These are phyloP conservation scores for Vitellaria paradoxa DNA, from an alignment of 179 eudicot genomes.

Conservation along the genomic window DNA sequence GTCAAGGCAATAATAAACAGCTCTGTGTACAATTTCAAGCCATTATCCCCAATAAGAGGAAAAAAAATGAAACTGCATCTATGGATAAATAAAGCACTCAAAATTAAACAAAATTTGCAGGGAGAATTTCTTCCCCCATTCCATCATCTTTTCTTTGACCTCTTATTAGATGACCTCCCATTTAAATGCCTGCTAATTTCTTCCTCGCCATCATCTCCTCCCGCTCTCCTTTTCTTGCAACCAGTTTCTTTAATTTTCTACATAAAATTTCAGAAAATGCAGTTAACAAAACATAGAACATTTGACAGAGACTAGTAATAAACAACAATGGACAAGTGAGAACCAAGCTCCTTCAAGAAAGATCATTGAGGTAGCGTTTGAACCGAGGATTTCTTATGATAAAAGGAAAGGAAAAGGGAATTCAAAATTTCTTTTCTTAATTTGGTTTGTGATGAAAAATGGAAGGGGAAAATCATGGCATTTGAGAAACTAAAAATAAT, in stretches of 20 bases:
- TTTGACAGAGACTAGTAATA: background rate
- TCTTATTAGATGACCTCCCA: slow-evolving; percentile 39
- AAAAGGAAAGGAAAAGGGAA: too few relatives aligned
- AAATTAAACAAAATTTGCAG: slow-evolving; percentile 15
- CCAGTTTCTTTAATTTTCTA: slow-evolving; percentile 63
- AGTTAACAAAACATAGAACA: slow-evolving; percentile 1
- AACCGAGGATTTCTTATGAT: too few relatives aligned
- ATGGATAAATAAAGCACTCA: background rate
- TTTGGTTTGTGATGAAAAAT: too few relatives aligned
- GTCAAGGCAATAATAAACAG: too few relatives aligned
- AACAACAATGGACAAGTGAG: background rate
- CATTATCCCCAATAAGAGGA: too few relatives aligned
- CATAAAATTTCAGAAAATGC: slow-evolving; percentile 2
- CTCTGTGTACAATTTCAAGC: too few relatives aligned
- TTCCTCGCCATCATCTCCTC: slow-evolving; percentile 52
- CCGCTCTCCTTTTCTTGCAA: slow-evolving; percentile 43
- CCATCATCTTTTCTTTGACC: slow-evolving; percentile 36
- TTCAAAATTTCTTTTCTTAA: too few relatives aligned
- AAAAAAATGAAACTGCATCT: background rate
- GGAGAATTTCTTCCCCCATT: background rate
- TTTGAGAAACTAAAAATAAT: too few relatives aligned
- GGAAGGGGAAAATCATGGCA: too few relatives aligned
- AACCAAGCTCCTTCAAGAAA: background rate
- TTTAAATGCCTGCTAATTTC: slow-evolving; percentile 43
- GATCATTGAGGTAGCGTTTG: background rate